A percentile compares a stretch with the other conserved stretches of the same genome.
phyloP scores from a whole-genome alignment of 1,284 basidiomycete species.

The Trichosporon sp. region DNA sequence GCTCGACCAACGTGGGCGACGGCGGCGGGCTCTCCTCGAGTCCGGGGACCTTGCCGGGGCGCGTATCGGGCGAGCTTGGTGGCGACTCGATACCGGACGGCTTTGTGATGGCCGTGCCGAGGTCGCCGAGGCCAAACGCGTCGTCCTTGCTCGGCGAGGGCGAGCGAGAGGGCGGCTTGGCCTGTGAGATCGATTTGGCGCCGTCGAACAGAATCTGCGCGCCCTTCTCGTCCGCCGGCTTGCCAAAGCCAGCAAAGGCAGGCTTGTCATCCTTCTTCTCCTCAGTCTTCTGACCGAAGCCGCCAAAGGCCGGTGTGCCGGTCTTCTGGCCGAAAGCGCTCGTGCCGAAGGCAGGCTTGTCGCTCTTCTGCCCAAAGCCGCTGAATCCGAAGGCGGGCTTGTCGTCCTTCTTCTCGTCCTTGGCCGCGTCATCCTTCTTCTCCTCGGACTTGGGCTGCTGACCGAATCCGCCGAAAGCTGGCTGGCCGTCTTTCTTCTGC shows the following conservation, averaged over 20 bases:
- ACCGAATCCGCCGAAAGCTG: conserved; percentile 22
- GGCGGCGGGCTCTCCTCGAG: conserved; percentile 15
- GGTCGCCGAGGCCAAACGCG: conserved; percentile 37
- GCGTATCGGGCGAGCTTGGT: conserved; percentile 22
- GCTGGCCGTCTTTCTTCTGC: not conserved
- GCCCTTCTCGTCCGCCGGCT: too few relatives aligned
- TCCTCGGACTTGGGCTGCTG: conserved; percentile 1
- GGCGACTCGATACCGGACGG: conserved; percentile 32
- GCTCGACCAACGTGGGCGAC: conserved; percentile 17
- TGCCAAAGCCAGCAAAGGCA: too few relatives aligned
- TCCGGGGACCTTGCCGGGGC: conserved; percentile 13
- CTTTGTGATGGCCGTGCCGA: conserved; percentile 27
- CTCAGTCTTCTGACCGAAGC: not conserved
- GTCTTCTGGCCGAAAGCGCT: too few relatives aligned
- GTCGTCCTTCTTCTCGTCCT: conserved; percentile 2
- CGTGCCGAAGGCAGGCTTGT: not conserved
- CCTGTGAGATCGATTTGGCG: not conserved
- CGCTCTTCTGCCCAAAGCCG: too few relatives aligned
- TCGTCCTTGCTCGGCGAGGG: conserved; percentile 10
- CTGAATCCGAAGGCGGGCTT: not conserved
- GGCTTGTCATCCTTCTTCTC: too few relatives aligned
- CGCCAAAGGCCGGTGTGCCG: not conserved
- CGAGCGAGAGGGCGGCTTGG: not conserved
- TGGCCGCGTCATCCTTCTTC: not conserved
- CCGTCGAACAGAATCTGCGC: too few relatives aligned